phyloP scores from a whole-genome alignment of 495 filamentous ascomycete genomes.

The Endocarpon pusillum region DNA sequence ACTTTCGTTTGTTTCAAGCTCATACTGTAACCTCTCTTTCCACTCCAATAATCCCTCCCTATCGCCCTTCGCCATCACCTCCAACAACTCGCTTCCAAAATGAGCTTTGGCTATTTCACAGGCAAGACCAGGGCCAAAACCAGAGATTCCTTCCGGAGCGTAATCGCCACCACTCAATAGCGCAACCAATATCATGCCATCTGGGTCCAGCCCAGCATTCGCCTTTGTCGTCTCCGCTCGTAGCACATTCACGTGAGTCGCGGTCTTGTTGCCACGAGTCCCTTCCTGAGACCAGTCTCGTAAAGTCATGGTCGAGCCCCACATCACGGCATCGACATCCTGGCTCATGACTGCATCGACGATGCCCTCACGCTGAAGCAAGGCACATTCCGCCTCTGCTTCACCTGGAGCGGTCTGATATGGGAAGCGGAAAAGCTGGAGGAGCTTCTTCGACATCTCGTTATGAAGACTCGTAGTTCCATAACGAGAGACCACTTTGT shows the following conservation, averaged over 20 bases:
- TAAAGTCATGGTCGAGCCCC: constrained; percentile 62
- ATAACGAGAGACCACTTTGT: too few species aligned
- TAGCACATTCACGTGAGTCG: constrained; percentile 55
- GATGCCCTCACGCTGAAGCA: constrained; percentile 64
- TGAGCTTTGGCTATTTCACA: constrained; percentile 81
- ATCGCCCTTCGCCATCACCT: constrained; percentile 21
- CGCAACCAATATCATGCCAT: constrained; percentile 89
- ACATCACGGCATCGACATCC: constrained; percentile 97
- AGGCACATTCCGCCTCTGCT: constrained; percentile 89
- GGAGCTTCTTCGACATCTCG: constrained; percentile 46
- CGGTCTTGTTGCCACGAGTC: constrained; percentile 39
- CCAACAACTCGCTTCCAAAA: constrained; percentile 65
- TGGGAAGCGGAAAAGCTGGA: constrained; percentile 72
- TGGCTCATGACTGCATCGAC: constrained; percentile 95
- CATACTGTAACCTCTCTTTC: constrained; percentile 55
- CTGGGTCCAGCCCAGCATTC: constrained; percentile 44
- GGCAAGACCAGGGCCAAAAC: constrained; percentile 73
- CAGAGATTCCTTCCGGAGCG: constrained; percentile 69
- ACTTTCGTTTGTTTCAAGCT: constrained; percentile 71
- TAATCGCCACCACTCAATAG: constrained; percentile 97
- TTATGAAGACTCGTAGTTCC: too few species aligned
- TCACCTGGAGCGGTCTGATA: constrained; percentile 84
- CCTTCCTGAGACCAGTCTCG: constrained; percentile 72
- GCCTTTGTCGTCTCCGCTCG: not conserved
- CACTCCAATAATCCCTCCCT: constrained; percentile 39